A percentile compares a stretch with the other conserved stretches of the same genome.
These are phyloP conservation scores for Magnusiomyces paraingens DNA, from an alignment of 1,139 yeast species.

Conservation along the genomic window DNA sequence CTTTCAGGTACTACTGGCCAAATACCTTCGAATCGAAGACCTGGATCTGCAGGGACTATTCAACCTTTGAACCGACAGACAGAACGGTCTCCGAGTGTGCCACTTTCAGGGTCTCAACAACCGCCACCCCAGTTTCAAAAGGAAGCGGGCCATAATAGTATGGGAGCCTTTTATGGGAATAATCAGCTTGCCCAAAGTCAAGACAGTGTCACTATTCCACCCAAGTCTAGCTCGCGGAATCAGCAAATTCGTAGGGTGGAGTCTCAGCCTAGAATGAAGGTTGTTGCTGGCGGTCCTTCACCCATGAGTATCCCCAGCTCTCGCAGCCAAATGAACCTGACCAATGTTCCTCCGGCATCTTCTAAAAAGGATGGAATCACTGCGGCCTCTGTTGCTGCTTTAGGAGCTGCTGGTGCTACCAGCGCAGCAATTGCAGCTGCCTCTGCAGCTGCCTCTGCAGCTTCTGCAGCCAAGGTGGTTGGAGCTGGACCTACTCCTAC, in stretches of 20 bases:
- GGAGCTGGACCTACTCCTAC: not conserved
- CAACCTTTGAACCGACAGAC: too few relatives aligned
- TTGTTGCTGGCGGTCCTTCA: not conserved
- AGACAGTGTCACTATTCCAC: not conserved
- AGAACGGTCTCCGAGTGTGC: too few relatives aligned
- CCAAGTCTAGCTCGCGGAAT: not conserved
- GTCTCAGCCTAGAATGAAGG: not conserved
- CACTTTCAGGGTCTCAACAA: too few relatives aligned
- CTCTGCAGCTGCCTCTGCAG: slow-evolving; percentile 1
- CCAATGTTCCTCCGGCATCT: too few relatives aligned
- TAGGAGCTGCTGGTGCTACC: slow-evolving; percentile 1
- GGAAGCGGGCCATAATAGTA: too few relatives aligned
- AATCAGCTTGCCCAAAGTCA: not conserved
- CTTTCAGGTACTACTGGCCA: too few relatives aligned
- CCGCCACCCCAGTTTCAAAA: too few relatives aligned
- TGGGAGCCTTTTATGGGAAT: too few relatives aligned
- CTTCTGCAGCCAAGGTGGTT: slow-evolving; percentile 3
- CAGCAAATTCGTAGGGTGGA: not conserved
- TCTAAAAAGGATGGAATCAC: too few relatives aligned
- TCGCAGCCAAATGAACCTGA: too few relatives aligned
- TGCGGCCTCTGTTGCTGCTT: not conserved
- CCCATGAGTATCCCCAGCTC: not conserved
- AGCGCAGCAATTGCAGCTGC: not conserved
- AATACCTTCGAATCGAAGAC: too few relatives aligned
- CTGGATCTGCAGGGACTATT: too few relatives aligned